Evolutionary conservation across 768 basidiomycete genomes (phyloP), one percentile per base, ranked within the genome.

Genomic region (Pulveroboletus sp.): DNA sequence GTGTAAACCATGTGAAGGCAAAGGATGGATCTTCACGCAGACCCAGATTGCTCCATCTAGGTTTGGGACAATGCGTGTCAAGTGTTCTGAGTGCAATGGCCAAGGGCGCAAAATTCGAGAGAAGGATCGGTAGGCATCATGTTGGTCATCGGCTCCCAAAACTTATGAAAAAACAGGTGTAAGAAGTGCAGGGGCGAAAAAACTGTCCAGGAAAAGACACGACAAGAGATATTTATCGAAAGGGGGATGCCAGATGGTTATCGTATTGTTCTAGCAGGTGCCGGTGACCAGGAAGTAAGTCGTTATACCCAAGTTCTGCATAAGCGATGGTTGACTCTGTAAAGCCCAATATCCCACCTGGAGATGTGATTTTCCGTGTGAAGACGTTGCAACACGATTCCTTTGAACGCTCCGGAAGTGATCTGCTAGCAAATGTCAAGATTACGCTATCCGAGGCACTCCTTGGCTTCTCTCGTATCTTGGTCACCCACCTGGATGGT

Each of bases 391-490:
- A 78, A 0, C 94, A 99, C 57, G 73, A 81, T 6, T 82, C 86
- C 2, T 94, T 99, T 62, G 86, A 89, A 59, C 83, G 91, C 33
- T 83, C 85, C 10, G 87, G 87, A 46, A 81, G 82, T 51, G 87
- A 94, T 62, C 77, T 99, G 30, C 73, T 89, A 35, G 83, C 89
- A 3, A 82, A 79, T 30, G 81, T 93, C 49, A 83, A 83, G 40
- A 85, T 99, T 49, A 94, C 92, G 0, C 75, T 98, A 27, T 94
- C 93, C 9, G 95, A 99, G 69, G 90, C 93, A 3, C 78, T 98
- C 9, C 78, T 96, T 46, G 95, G 95, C n/a, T 94, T 99, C 72
- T 89, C 85, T 41, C 82, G 95, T 26, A 85, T 97, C 54, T 71
- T 96, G 21, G 73, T 99, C 50, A 89, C 85, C 7, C 95, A 99